Conservation (phyloP, 2,329 filamentous ascomycete genomes). For the Beauveria pseudobassiana region DNA sequence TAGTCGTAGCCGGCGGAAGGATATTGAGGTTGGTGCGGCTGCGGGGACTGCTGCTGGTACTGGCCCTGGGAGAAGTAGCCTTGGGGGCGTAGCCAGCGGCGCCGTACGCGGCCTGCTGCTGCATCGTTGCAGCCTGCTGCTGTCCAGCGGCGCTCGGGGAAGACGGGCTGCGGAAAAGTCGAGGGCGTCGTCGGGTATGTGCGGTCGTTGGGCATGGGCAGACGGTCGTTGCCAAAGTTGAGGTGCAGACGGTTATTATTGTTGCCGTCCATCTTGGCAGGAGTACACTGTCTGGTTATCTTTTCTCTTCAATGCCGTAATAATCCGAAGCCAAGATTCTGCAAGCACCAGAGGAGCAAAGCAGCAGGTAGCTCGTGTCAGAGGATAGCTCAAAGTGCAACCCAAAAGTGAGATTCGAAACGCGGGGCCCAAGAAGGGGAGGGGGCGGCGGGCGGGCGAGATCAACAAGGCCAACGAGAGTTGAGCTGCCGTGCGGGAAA, state of each 20-base stretch:
- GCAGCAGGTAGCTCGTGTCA: constrained; percentile 8
- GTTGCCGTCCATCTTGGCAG: constrained; percentile 42
- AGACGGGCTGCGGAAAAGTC: constrained; percentile 89
- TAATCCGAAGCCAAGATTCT: background rate
- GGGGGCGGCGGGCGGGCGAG: background rate
- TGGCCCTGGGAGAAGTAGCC: constrained; percentile 46
- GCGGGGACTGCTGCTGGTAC: constrained; percentile 49
- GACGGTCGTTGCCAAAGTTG: constrained; percentile 60
- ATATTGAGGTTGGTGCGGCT: constrained; percentile 39
- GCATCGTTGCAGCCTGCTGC: constrained; percentile 23
- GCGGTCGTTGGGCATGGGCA: constrained; percentile 53
- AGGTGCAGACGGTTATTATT: constrained; percentile 59
- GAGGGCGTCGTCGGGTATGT: constrained; percentile 85
- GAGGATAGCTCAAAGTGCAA: constrained; percentile 7
- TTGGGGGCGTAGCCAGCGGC: constrained; percentile 16
- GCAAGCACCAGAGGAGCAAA: background rate
- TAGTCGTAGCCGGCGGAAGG: constrained; percentile 37
- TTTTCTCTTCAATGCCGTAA: background rate
- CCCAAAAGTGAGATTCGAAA: constrained; percentile 9
- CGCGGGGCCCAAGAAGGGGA: constrained; percentile 7
- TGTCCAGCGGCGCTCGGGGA: constrained; percentile 25
- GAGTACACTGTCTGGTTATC: background rate
- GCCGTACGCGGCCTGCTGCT: constrained; percentile 37
- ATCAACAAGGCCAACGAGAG: background rate
- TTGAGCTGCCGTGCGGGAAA: background rate